phyloP scores from a whole-genome alignment of 352 stramenopile genomes.

The Globisporangium splendens region DNA sequence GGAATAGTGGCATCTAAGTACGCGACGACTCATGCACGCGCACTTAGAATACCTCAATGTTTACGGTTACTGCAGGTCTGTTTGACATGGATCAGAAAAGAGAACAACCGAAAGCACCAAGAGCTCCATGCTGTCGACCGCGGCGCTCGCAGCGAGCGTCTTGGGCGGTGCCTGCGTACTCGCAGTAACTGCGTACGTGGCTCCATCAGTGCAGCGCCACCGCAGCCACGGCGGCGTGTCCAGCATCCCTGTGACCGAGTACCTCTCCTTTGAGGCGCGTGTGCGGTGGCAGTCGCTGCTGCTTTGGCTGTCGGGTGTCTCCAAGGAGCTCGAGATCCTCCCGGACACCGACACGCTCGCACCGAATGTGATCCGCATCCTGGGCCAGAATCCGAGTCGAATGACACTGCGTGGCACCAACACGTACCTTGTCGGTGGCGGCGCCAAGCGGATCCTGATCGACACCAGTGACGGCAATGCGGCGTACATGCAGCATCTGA shows the following conservation, averaged over 20 bases:
- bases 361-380: constrained; percentile 55
- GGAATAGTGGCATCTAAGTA: not conserved
- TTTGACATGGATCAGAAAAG: not conserved
- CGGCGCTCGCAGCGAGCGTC: constrained; percentile 1
- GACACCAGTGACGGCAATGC: constrained; percentile 77
- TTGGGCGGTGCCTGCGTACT: constrained; percentile 2
- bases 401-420: constrained; percentile 90
- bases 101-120: not conserved
- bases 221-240: not conserved
- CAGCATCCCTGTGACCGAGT: constrained; percentile 25
- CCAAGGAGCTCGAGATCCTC: constrained; percentile 31
- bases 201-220: constrained; percentile 4
- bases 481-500: constrained; percentile 41
- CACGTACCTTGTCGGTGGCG: constrained; percentile 85
- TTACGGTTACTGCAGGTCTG: not conserved
- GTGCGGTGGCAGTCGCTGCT: constrained; percentile 41
- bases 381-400: constrained; percentile 82
- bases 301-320: constrained; percentile 42
- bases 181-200: constrained; percentile 2
- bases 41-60: not conserved
- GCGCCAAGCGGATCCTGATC: constrained; percentile 58
- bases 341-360: constrained; percentile 41
- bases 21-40: not conserved
- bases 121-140: constrained; percentile 6
- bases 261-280: constrained; percentile 41